Evolutionary conservation across 2,329 filamentous ascomycete species (phyloP).

Genomic region (Chaetomium strumarium): DNA sequence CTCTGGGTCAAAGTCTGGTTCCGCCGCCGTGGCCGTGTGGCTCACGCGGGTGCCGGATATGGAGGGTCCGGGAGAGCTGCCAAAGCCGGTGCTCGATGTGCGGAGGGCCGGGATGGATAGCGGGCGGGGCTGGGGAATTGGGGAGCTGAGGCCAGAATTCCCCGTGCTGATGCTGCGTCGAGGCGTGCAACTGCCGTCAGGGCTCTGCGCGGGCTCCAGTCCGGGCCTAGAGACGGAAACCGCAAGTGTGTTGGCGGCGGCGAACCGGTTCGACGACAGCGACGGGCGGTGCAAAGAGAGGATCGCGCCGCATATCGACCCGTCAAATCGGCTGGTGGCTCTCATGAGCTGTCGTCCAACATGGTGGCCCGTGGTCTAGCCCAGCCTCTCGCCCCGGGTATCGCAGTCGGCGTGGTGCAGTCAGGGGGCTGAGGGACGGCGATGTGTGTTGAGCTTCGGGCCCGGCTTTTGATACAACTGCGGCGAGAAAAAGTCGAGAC

Average conservation of each 20-base stretch:
- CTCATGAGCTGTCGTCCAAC: constrained; percentile 55
- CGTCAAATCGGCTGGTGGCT: constrained; percentile 53
- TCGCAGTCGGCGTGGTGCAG: constrained; percentile 9
- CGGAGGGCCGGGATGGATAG: constrained; percentile 12
- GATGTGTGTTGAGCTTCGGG: constrained; percentile 1
- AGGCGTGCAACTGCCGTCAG: constrained; percentile 3
- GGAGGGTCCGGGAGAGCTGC: constrained; percentile 19
- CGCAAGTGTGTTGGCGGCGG: constrained; percentile 3
- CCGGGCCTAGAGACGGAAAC: constrained; percentile 1
- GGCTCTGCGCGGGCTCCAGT: constrained; percentile 13
- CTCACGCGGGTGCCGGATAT: constrained; percentile 13
- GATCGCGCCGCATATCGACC: constrained; percentile 54
- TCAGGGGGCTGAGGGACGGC: background rate
- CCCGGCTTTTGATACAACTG: constrained; percentile 3
- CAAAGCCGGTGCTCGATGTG: constrained; percentile 8
- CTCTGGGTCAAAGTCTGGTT: background rate
- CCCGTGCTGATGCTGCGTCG: constrained; percentile 2
- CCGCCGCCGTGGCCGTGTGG: constrained; percentile 17
- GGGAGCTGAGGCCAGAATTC: background rate
- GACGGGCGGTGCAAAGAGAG: constrained; percentile 43
- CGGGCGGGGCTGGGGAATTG: background rate
- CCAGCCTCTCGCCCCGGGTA: constrained; percentile 23
- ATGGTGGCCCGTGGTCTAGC: constrained; percentile 35
- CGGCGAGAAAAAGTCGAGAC: constrained; percentile 16
- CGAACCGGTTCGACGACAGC: constrained; percentile 29